Percentiles rank a stretch among this genome's conserved stretches.
These are phyloP conservation scores for Tieghemostelium lacteum DNA, from an alignment of 78 protist species.

Conservation along the genomic window DNA sequence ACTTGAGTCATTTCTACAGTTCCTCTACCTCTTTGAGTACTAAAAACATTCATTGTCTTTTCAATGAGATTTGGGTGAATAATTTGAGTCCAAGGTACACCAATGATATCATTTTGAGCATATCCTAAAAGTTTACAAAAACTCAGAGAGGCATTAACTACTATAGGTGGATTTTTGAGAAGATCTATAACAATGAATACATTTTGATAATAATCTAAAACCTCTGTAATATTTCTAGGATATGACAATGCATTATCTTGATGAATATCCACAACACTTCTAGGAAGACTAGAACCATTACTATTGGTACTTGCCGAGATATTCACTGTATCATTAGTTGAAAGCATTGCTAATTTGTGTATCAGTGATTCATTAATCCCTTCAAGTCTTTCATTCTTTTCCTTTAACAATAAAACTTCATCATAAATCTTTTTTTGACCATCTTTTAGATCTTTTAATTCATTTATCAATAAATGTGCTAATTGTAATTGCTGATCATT, in stretches of 20 bases:
- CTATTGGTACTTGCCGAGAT: background rate
- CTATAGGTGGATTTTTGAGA: conserved; percentile 59
- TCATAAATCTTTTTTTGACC: conserved; percentile 76
- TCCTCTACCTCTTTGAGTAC: conserved; percentile 8
- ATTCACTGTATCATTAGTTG: background rate
- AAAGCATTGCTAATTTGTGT: conserved; percentile 18
- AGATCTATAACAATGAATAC: conserved; percentile 50
- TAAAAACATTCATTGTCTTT: conserved; percentile 44
- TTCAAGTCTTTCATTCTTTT: conserved; percentile 50
- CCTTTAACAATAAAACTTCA: conserved; percentile 12
- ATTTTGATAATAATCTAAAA: background rate
- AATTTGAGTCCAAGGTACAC: conserved; percentile 74
- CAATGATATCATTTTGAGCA: conserved; percentile 53
- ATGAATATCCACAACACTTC: background rate
- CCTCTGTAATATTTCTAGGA: conserved; percentile 15
- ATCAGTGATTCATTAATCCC: conserved; percentile 41
- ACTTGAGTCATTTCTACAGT: conserved; percentile 48
- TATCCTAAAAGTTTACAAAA: conserved; percentile 58
- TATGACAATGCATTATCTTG: conserved; percentile 19
- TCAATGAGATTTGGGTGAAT: conserved; percentile 56
- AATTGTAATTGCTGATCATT: background rate
- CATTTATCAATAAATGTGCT: conserved; percentile 51
- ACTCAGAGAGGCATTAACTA: conserved; percentile 22
- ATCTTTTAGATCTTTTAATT: conserved; percentile 63
- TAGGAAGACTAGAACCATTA: background rate